Conservation (phyloP, 148 eudicot genomes). For the Chenopodium formosanum region DNA sequence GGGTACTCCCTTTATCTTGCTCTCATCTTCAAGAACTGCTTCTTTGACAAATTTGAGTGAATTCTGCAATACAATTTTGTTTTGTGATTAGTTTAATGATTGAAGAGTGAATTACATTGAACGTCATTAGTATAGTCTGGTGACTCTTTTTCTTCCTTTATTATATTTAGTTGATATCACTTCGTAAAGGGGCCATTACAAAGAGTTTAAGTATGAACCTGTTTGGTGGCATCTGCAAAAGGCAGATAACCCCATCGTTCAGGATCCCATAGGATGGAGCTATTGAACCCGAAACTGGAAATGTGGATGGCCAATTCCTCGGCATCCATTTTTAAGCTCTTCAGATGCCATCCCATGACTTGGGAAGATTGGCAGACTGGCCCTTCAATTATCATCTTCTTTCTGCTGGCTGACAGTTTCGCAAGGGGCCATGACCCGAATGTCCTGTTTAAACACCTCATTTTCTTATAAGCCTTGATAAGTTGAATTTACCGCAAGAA, state of each 20-base stretch:
- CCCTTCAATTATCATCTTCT: constrained; percentile 69
- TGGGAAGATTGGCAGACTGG: constrained; percentile 78
- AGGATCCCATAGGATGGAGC: constrained; percentile 97
- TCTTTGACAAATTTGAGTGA: constrained; percentile 74
- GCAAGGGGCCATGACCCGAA: constrained; percentile 95
- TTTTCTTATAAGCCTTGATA: background rate
- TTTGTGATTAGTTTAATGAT: background rate
- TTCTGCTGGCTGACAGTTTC: constrained; percentile 53
- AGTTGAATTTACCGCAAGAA: background rate
- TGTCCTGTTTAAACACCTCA: constrained; percentile 47
- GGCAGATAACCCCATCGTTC: constrained; percentile 94
- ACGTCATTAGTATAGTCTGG: too few relatives aligned
- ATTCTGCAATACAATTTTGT: constrained; percentile 42
- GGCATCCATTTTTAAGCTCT: constrained; percentile 37
- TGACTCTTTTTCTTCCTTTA: too few relatives aligned
- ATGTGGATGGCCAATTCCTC: constrained; percentile 50
- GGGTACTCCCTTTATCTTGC: constrained; percentile 71
- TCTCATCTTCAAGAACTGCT: constrained; percentile 77
- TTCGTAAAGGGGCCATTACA: background rate
- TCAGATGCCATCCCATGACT: constrained; percentile 85
- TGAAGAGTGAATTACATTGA: background rate
- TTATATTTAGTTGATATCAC: too few relatives aligned
- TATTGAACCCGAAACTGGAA: constrained; percentile 85
- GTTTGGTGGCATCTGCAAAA: constrained; percentile 59
- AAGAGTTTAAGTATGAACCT: constrained; percentile 39